Evolutionary conservation across 495 filamentous ascomycete genomes (phyloP), one percentile per base, ranked within the genome.

Genomic region (Penicillium arizonense): DNA sequence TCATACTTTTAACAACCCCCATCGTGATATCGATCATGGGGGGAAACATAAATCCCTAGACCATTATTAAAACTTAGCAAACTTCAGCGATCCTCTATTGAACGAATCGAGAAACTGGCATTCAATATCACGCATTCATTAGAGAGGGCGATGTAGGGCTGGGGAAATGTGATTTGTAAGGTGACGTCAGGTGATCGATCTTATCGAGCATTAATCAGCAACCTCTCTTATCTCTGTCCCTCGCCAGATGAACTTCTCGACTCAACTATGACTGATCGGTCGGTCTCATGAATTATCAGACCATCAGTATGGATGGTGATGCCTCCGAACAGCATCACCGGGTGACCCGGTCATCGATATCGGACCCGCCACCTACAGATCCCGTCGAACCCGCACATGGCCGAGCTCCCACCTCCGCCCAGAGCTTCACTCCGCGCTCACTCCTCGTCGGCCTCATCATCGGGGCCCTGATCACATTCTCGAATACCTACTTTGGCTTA

Each of bases 401-500:
- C 16, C 45, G 46, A 59, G 24, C 53, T 33, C 51, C 52, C 14
- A 55, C 40, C n/a, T 66, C 73, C 38, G 55, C 74, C 13, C 73
- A 74, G 53, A 76, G 74, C 72, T 97, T 99, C 70, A 97, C 95
- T 6, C 16, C 84, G 13, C 87, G 94, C 38, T 91, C 89, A 28
- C 74, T 96, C 35, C 62, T 84, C 24, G 90, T 90, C 45, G 94
- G 94, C 33, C 72, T 97, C 6, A 70, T 81, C 3, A 93, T 97
- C 52, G 94, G 94, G 24, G 79, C 91, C 3, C 75, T 97, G 37
- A 96, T 96, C 54, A 91, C 88, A 56, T 96, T 96, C 71, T 93
- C 88, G 23, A 97, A 97, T 69, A 96, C 89, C 77, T 99, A 97
- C 66, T 99, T 97, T 62, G 95, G 95, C 11, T 78, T 99, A 23